Evolutionary conservation across 441 rosid species (phyloP).

Genomic region (Syzygium syzygioides): DNA sequence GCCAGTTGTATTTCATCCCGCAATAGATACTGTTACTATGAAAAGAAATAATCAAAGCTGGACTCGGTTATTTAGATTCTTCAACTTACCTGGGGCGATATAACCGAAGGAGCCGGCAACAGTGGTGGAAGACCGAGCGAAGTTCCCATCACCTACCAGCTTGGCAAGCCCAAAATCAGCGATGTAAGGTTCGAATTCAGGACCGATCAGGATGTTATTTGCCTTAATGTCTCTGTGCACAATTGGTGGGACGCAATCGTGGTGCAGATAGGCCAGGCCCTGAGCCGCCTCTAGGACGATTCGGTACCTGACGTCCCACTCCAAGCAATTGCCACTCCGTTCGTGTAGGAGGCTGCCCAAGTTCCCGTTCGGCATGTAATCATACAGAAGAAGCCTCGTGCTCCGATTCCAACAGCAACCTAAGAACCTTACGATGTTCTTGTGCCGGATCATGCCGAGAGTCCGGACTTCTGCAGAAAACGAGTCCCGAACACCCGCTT

Average conservation of each 20-base stretch:
- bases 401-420: conserved; percentile 17
- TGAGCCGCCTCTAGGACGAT: conserved; percentile 14
- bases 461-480: conserved; percentile 16
- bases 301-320: conserved; percentile 15
- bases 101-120: conserved; percentile 16
- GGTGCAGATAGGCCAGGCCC: conserved; percentile 18
- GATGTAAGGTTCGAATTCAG: conserved; percentile 11
- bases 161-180: conserved; percentile 19
- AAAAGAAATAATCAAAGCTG: background rate
- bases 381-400: conserved; percentile 14
- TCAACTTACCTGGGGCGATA: conserved; percentile 13
- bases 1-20: background rate
- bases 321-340: conserved; percentile 17
- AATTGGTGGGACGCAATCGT: conserved; percentile 14
- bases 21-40: background rate
- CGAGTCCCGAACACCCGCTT: conserved; percentile 10
- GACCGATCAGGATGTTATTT: conserved; percentile 18
- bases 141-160: conserved; percentile 13
- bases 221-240: conserved; percentile 20
- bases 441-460: conserved; percentile 16
- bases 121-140: conserved; percentile 14
- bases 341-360: conserved; percentile 18
- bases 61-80: background rate
- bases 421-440: conserved; percentile 11
- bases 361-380: conserved; percentile 17